Evolutionary conservation across 768 basidiomycete genomes (phyloP).

Genomic region (Heimioporus sp.): DNA sequence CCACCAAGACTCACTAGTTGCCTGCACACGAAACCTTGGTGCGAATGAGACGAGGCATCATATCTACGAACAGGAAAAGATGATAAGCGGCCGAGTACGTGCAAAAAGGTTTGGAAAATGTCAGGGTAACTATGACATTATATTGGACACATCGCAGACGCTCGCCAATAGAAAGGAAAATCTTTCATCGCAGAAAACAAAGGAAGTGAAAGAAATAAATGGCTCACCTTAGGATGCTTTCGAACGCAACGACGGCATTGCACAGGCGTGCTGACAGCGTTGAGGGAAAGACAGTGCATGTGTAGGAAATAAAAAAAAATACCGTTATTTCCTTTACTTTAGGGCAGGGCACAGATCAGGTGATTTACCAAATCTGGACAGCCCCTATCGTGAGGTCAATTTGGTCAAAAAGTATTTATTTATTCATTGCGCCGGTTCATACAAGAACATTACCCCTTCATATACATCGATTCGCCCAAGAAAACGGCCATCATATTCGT

Average conservation of each 20-base stretch:
- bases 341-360: too few species aligned
- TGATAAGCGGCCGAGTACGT: constrained; percentile 7
- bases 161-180: constrained; percentile 43
- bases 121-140: constrained; percentile 93
- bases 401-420: too few species aligned
- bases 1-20: constrained; percentile 8
- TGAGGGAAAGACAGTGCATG: too few species aligned
- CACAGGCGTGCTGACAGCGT: too few species aligned
- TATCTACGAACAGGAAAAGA: not conserved
- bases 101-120: constrained; percentile 35
- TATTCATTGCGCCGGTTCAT: too few species aligned
- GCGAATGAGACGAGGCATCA: not conserved
- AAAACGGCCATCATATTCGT: too few species aligned
- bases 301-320: not conserved
- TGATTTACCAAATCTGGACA: too few species aligned
- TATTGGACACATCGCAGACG: constrained; percentile 55
- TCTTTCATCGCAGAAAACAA: constrained; percentile 50
- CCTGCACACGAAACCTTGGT: not conserved
- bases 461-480: too few species aligned
- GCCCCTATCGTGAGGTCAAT: too few species aligned
- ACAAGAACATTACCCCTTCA: too few species aligned
- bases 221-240: constrained; percentile 7
- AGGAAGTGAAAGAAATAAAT: not conserved
- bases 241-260: not conserved
- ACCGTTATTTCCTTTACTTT: too few species aligned